These are phyloP conservation scores for Moniliella sp. DNA, from an alignment of 1,284 basidiomycete species.

Conservation along the genomic window DNA sequence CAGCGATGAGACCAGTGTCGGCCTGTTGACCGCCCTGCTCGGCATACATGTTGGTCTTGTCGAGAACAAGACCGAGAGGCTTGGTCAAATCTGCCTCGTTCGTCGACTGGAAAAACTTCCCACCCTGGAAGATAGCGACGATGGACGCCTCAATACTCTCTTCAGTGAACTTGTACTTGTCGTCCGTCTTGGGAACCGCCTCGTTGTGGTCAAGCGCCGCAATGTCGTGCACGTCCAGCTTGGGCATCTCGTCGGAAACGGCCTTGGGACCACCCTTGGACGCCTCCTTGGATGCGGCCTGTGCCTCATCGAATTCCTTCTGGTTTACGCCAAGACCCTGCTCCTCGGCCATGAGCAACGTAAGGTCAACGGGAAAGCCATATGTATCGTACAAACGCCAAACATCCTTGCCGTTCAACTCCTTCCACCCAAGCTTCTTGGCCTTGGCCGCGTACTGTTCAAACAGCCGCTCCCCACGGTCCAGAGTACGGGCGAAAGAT, in stretches of 20 bases:
- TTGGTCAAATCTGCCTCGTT: conserved; percentile 42
- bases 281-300: conserved; percentile 67
- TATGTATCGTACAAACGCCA: conserved; percentile 97
- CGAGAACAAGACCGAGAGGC: conserved; percentile 66
- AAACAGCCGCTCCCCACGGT: conserved; percentile 87
- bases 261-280: conserved; percentile 59
- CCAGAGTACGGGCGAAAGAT: conserved; percentile 83
- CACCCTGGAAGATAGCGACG: conserved; percentile 67
- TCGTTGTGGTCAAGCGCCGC: conserved; percentile 61
- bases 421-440: conserved; percentile 44
- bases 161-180: conserved; percentile 69
- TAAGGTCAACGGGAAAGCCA: conserved; percentile 91
- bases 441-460: conserved; percentile 65
- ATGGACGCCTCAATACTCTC: conserved; percentile 46
- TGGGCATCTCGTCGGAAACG: conserved; percentile 45
- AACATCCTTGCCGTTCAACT: conserved; percentile 70
- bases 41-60: conserved; percentile 90
- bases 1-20: conserved; percentile 79
- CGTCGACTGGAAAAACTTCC: conserved; percentile 54
- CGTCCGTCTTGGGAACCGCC: conserved; percentile 74
- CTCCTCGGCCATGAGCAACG: conserved; percentile 91
- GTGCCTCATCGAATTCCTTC: conserved; percentile 68
- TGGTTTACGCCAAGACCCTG: conserved; percentile 65
- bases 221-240: conserved; percentile 86
- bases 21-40: conserved; percentile 94